Evolutionary conservation across 2,329 filamentous ascomycete genomes (phyloP), one percentile per base, ranked within the genome.

Genomic region (Esteya vermicola): DNA sequence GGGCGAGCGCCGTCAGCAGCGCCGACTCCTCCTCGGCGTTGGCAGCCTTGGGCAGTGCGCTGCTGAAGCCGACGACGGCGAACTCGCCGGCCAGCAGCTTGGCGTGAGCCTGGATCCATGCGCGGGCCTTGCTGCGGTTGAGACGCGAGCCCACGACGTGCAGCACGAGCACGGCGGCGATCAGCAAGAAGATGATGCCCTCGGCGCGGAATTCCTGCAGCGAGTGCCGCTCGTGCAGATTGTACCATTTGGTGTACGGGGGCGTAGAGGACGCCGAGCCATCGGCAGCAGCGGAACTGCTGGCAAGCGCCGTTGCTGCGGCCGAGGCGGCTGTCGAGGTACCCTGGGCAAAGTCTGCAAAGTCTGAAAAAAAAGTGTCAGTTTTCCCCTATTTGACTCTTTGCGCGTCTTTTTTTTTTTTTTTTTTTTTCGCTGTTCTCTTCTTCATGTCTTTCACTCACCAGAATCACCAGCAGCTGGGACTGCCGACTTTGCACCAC

Each of bases 221-320:
- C 21, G 78, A 78, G 53, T 88, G 78, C 54, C 91, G 85, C 72
- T 96, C 88, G 72, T 93, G 91, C 45, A 96, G 68, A 42, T 86
- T 85, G 65, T 96, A 98, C 91, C 91, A 98, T 67, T 85, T 85
- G 38, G 86, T 94, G 60, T 81, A 95, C 13, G 84, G 82, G 21
- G 68, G 64, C 33, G 57, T n/a, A n/a, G n/a, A n/a, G n/a, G n/a
- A 60, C 33, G 68, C 67, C 35, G 62, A 31, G 28, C 8, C 28
- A 16, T 16, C 28, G 28, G 14, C 27, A 14, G 7, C 25, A 26
- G 8, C 25, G 25, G n/a, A 7, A 26, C 8, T 30, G 27, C 27
- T 58, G 33, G 64, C 65, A 44, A 54, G 51, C 36, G 61, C 58
- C 32, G 61, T 60, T 27, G 58, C 60, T 43, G 47, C 68, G 61